Base-by-base conservation (phyloP, 495 filamentous ascomycete species). In the Lasiosphaeriaceae sp. region DNA sequence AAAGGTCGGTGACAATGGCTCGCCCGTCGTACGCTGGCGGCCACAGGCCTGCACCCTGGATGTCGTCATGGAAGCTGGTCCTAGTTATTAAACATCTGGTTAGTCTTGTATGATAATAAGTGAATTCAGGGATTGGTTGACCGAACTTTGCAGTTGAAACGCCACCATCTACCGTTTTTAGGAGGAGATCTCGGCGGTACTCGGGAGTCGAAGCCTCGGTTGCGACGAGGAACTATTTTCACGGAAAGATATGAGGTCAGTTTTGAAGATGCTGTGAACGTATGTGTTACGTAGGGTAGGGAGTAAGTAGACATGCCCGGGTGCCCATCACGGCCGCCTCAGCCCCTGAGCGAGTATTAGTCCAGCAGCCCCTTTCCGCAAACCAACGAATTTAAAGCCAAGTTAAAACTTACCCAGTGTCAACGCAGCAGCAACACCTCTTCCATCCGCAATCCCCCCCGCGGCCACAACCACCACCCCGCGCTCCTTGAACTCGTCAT, bases 241-340 rank as follows among this genome's bases (percentile, higher is more conserved):
- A 43, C 39, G 39, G 14, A n/a, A 17, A 43, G 8, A 9, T 3
- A 9, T 31, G 3, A 31, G 26, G 26, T 31, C 9, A 31, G 26
- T 31, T 31, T 9, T 31, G 26, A 31, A 31, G 26, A 47, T 22
- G 4, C 22, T n/a, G n/a, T n/a, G 17, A 16, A 8, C 44, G n/a
- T 59, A 19, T 52, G 29, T 39, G 5, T 31, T 22, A 29, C 20
- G 31, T 47, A 17, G 41, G 7, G 47, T n/a, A 12, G 12, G 2
- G 11, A 23, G 12, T 7, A 45, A 51, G 20, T 26, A n/a, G 43
- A 67, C 71, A 51, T 55, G 74, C 86, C 52, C 86, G 76, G 24
- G 89, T 92, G 3, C 90, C 90, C 72, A 94, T 74, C 0, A 80
- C 87, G 2, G 77, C 81, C 2, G 79, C 90, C 3, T 77, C 77